Evolutionary conservation across 257 asterid species (phyloP), one percentile per base, ranked within the genome.

Genomic region (Linderniella brevidens): DNA sequence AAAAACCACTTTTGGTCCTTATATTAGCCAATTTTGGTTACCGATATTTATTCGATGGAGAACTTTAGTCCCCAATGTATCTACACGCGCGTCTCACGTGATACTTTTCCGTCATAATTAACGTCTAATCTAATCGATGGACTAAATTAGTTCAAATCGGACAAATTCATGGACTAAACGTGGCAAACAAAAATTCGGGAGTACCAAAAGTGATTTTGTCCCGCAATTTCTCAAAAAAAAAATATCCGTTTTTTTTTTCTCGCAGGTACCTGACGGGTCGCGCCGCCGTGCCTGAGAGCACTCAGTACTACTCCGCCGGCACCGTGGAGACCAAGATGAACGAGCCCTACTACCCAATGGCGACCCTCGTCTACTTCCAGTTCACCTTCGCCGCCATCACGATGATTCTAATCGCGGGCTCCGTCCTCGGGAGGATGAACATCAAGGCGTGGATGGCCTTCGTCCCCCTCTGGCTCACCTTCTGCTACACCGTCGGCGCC

Each of bases 361-460:
- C 93, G 11, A 36, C 97, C 52, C 75, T 82, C 0, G 93, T 86
- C 0, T 86, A 75, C 47, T 86, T 86, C 35, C 94, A 82, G 71
- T 86, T 70, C 64, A 71, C 87, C 0, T 86, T 86, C 50, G 97
- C 97, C 0, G 97, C 94, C 0, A 77, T 86, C 19, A 86, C 97
- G 0, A 68, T 78, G 46, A 46, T 86, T 11, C 20, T 82, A 19
- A 67, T 86, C 2, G 97, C 93, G 5, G 97, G 97, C 0, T 79
- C 94, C 0, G 93, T 82, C 3, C 56, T 86, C 62, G 97, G 77
- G 37, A 47, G 97, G 64, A 79, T 86, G 97, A 82, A 69, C 16
- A 86, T 86, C n/a, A 77, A 45, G 55, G 97, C 97, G 6, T 86
- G 97, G 97, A 82, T 86, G 93, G 92, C 79, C 51, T 82, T 86